phyloP scores from a whole-genome alignment of 2,329 filamentous ascomycete genomes.

The Talaromyces sp. region DNA sequence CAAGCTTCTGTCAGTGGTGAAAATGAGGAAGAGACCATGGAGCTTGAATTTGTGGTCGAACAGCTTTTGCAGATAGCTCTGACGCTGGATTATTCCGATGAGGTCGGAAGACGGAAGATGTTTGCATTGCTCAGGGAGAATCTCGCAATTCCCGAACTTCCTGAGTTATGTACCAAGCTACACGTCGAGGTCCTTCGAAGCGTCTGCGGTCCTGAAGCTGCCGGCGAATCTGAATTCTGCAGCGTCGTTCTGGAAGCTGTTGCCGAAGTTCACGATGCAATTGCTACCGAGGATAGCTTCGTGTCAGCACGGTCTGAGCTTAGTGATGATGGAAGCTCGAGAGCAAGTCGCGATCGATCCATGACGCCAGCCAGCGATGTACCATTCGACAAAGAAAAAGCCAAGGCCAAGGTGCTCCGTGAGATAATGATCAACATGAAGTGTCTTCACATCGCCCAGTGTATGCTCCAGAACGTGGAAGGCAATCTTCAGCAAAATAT shows the following conservation, averaged over 20 bases:
- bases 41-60: slow-evolving; percentile 93
- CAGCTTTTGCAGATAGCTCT: slow-evolving; percentile 89
- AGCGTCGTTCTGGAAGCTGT: slow-evolving; percentile 77
- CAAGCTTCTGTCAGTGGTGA: slow-evolving; percentile 49
- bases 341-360: slow-evolving; percentile 35
- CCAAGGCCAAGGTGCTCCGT: slow-evolving; percentile 66
- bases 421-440: slow-evolving; percentile 98
- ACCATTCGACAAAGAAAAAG: slow-evolving; percentile 52
- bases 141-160: slow-evolving; percentile 78
- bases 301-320: slow-evolving; percentile 88
- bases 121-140: slow-evolving; percentile 83
- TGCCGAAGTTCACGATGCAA: slow-evolving; percentile 93
- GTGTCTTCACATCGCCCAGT: slow-evolving; percentile 94
- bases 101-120: slow-evolving; percentile 93
- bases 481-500: slow-evolving; percentile 84
- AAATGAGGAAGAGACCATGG: slow-evolving; percentile 78
- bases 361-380: slow-evolving; percentile 52
- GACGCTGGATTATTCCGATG: slow-evolving; percentile 95
- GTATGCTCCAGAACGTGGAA: slow-evolving; percentile 90
- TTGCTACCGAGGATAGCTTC: slow-evolving; percentile 78
- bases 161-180: slow-evolving; percentile 88
- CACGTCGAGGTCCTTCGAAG: slow-evolving; percentile 75
- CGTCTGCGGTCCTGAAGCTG: slow-evolving; percentile 65
- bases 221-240: slow-evolving; percentile 50
- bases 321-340: slow-evolving; percentile 58